These are phyloP conservation scores for Colletotrichum higginsianum DNA, from an alignment of 2,329 filamentous ascomycete species.

Conservation along the genomic window DNA sequence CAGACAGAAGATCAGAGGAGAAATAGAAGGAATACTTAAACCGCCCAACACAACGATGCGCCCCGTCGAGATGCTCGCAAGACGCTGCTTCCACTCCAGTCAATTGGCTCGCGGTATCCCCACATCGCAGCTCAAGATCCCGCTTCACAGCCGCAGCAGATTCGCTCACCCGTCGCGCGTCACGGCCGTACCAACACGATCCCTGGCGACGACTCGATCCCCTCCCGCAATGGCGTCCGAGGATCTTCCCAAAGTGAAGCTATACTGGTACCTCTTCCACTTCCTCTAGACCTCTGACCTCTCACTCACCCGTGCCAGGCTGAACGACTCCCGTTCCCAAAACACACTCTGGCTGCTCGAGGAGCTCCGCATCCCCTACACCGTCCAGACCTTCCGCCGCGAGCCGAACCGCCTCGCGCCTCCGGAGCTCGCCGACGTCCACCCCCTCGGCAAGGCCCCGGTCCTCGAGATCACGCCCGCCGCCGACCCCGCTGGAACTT, in stretches of 20 bases:
- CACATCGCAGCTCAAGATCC: background rate
- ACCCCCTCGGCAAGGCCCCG: conserved; percentile 91
- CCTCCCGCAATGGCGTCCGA: conserved; percentile 40
- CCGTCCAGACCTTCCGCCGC: conserved; percentile 85
- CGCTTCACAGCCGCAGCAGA: background rate
- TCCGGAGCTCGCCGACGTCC: conserved; percentile 80
- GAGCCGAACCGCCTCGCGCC: conserved; percentile 72
- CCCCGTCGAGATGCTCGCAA: background rate
- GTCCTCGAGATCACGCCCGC: conserved; percentile 74
- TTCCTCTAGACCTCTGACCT: background rate
- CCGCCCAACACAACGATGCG: background rate
- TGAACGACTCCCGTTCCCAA: conserved; percentile 86
- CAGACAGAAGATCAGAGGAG: no score
- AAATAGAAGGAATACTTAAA: no score
- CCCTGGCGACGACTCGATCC: background rate
- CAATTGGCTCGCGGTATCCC: background rate
- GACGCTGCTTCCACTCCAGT: background rate
- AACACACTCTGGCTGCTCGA: conserved; percentile 89
- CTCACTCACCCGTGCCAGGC: conserved; percentile 66
- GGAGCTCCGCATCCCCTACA: conserved; percentile 83
- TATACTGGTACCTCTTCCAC: conserved; percentile 68
- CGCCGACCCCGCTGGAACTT: conserved; percentile 42
- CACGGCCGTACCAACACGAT: background rate
- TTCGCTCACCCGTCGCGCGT: background rate
- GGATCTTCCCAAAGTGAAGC: conserved; percentile 68